phyloP scores from a whole-genome alignment of 2,329 filamentous ascomycete genomes.

The Colletotrichum simmondsii region DNA sequence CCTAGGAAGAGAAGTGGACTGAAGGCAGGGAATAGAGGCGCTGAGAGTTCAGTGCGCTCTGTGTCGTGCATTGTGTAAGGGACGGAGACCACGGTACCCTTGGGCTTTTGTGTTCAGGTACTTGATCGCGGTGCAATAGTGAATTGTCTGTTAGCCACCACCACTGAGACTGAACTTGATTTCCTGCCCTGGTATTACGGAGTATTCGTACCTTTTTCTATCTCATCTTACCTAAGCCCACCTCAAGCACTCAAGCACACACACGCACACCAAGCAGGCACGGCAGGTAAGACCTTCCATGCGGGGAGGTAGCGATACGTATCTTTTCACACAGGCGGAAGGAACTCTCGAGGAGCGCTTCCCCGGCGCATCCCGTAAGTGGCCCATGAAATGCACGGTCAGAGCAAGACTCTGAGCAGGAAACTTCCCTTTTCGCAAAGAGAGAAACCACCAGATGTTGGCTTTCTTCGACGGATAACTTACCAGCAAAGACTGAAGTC shows the following conservation, averaged over 20 bases:
- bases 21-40: constrained; percentile 1
- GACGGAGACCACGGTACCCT: background rate
- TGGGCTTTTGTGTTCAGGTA: background rate
- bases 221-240: background rate
- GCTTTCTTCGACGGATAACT: background rate
- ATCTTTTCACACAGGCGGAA: background rate
- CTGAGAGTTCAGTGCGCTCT: constrained; percentile 13
- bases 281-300: too few relatives aligned
- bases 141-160: background rate
- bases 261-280: too few relatives aligned
- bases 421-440: background rate
- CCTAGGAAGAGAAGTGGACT: constrained; percentile 7
- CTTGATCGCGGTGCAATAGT: background rate
- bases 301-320: background rate
- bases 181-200: background rate
- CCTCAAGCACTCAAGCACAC: background rate
- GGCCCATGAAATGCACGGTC: background rate
- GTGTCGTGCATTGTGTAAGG: constrained; percentile 1
- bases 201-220: too few relatives aligned
- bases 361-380: background rate
- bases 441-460: background rate
- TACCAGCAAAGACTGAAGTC: background rate
- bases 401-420: background rate
- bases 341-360: background rate
- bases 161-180: background rate